Evolutionary conservation across 2,329 filamentous ascomycete genomes (phyloP).

Genomic region (Trichocomaceae sp.): DNA sequence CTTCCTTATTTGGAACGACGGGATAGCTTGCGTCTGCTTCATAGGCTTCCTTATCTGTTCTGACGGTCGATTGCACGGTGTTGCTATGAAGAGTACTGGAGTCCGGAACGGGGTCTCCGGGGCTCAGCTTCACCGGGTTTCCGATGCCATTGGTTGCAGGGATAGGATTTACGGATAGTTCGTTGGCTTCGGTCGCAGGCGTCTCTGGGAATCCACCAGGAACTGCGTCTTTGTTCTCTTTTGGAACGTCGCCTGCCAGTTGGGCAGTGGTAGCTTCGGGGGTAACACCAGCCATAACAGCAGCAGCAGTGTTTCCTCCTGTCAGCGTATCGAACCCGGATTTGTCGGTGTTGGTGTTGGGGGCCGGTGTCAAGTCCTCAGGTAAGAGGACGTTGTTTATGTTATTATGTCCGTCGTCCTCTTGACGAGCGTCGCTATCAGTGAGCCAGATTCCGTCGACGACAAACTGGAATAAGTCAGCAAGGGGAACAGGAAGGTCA

Average conservation of each 20-base stretch:
- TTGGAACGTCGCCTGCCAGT: slow-evolving; percentile 31
- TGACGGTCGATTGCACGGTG: slow-evolving; percentile 60
- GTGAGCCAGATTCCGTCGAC: slow-evolving; percentile 87
- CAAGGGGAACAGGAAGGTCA: background rate
- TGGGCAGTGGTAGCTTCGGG: slow-evolving; percentile 66
- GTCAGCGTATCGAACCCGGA: slow-evolving; percentile 13
- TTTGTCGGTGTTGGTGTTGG: slow-evolving; percentile 14
- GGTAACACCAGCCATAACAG: slow-evolving; percentile 54
- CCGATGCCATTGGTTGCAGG: slow-evolving; percentile 54
- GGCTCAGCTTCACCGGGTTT: slow-evolving; percentile 72
- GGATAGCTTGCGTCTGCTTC: slow-evolving; percentile 59
- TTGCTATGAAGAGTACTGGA: slow-evolving; percentile 57
- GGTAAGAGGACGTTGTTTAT: slow-evolving; percentile 86
- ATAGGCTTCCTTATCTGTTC: slow-evolving; percentile 76
- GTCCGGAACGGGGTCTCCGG: slow-evolving; percentile 75
- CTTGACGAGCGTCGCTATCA: slow-evolving; percentile 72
- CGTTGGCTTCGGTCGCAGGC: slow-evolving; percentile 48
- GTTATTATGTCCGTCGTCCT: slow-evolving; percentile 76
- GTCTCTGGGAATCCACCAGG: slow-evolving; percentile 70
- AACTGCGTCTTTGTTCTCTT: slow-evolving; percentile 38
- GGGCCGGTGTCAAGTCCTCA: slow-evolving; percentile 54
- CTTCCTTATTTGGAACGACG: slow-evolving; percentile 42
- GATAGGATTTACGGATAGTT: slow-evolving; percentile 49
- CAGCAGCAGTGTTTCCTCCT: slow-evolving; percentile 12
- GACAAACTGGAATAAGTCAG: slow-evolving; percentile 63